Conservation (phyloP, 2,329 filamentous ascomycete species). For the Colletotrichum sp. region DNA sequence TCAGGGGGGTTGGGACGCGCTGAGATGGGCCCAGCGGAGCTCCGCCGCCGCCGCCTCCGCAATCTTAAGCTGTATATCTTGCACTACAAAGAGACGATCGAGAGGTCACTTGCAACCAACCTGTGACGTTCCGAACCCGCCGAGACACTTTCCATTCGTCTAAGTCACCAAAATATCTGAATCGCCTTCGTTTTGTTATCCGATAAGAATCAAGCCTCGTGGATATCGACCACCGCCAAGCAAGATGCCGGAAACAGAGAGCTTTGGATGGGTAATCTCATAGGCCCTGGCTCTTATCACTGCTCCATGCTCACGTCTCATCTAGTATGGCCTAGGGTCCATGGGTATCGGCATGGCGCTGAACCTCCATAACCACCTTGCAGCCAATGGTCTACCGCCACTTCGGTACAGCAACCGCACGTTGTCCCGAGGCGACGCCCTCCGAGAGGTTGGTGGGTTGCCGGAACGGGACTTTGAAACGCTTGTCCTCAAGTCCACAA, state of each 20-base stretch:
- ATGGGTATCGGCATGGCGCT: constrained; percentile 48
- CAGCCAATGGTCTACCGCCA: constrained; percentile 30
- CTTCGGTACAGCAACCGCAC: constrained; percentile 44
- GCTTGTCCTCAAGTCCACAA: constrained; percentile 37
- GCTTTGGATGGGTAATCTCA: constrained; percentile 6
- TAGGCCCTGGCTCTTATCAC: background rate
- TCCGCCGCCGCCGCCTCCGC: background rate
- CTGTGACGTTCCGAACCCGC: background rate
- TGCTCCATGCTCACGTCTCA: background rate
- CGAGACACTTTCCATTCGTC: background rate
- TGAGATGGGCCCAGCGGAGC: background rate
- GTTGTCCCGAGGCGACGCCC: constrained; percentile 37
- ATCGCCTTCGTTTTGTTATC: background rate
- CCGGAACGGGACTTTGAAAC: constrained; percentile 37
- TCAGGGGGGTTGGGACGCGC: background rate
- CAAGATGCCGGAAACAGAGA: background rate
- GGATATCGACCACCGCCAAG: background rate
- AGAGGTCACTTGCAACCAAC: background rate
- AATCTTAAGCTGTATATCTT: background rate
- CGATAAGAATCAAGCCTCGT: background rate
- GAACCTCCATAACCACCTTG: constrained; percentile 44
- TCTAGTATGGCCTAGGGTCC: constrained; percentile 40
- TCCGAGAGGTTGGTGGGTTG: constrained; percentile 36
- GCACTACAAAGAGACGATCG: background rate
- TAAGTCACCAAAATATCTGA: background rate